Evolutionary conservation across 306 rosid genomes (phyloP), one percentile per base, ranked within the genome.

Genomic region (Glycine latifolia): DNA sequence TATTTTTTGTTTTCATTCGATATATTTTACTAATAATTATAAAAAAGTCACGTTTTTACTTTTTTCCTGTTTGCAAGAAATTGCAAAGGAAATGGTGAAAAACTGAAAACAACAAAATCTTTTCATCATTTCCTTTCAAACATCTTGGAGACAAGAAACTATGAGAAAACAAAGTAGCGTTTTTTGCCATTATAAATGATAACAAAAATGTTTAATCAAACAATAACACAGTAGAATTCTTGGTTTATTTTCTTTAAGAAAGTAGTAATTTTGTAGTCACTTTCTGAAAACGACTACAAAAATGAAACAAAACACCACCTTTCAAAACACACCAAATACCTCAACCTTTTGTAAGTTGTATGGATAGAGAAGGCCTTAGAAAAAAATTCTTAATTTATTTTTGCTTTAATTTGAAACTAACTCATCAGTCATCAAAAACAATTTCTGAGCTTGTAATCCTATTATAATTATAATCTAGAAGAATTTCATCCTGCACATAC

Each of bases 381-480:
- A 15, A n/a, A 15, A 3, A 60, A 60, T 20, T 20, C 39, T 60
- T 60, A 60, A 7, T 43, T 71, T 10, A 37, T 68, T 59, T 15
- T 41, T 14, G 50, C 54, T 79, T 60, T 10, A 12, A 26, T 33
- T 80, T 69, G 53, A 67, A 67, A 59, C 16, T 17, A 54, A 58
- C 59, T 35, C 76, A 20, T 72, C 81, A 69, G 46, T 35, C 76
- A 20, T 72, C 81, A 69, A 54, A 61, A 82, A 31, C 67, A 46
- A 50, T 68, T 68, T 47, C 66, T n/a, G 47, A 44, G 71, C 53
- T 26, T 60, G n/a, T 55, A 54, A 33, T 81, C 60, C 33, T 61
- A 73, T 47, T 48, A 67, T 33, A 79, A 69, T 79, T 48, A 67
- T 33, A 79, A 69, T 79, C 67, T 54, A 49, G 35, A 71, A 66